A percentile compares a stretch with the other conserved stretches of the same genome.
phyloP scores from a whole-genome alignment of 495 filamentous ascomycete species.

The Halenospora varia region DNA sequence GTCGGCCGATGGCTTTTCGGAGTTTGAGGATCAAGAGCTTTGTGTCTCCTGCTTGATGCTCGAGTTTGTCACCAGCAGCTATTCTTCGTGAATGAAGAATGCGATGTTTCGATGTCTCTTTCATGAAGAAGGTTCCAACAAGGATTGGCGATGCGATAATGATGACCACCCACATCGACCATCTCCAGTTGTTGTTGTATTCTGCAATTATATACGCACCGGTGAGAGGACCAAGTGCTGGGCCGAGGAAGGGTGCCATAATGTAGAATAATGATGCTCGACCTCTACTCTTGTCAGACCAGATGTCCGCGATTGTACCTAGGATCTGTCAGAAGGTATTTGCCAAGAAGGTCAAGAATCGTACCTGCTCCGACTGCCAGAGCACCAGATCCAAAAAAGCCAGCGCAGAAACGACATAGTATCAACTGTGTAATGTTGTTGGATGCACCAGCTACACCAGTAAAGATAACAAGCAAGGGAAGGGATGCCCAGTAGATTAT shows the following conservation, averaged over 20 bases:
- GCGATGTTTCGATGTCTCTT: constrained; percentile 16
- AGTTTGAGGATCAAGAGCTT: constrained; percentile 11
- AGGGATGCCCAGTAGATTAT: constrained; percentile 48
- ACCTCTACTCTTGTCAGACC: constrained; percentile 56
- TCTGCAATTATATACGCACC: constrained; percentile 64
- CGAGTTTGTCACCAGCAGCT: constrained; percentile 8
- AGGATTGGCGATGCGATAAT: constrained; percentile 34
- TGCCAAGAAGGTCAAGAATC: no score
- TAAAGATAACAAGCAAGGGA: constrained; percentile 52
- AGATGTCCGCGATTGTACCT: constrained; percentile 47
- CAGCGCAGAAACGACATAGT: constrained; percentile 52
- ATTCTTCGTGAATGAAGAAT: constrained; percentile 13
- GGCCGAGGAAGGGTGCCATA: constrained; percentile 62
- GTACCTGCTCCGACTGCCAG: constrained; percentile 57
- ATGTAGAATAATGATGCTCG: constrained; percentile 59
- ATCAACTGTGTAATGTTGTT: constrained; percentile 51
- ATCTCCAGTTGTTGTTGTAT: constrained; percentile 60
- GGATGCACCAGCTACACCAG: constrained; percentile 50
- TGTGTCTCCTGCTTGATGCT: constrained; percentile 12
- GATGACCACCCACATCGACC: constrained; percentile 61
- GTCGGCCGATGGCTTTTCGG: constrained; percentile 1
- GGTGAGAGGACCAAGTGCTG: constrained; percentile 59
- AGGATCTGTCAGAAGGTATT: neutral
- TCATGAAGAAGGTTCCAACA: constrained; percentile 13
- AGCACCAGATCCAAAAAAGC: constrained; percentile 47